A percentile compares a stretch with the other conserved stretches of the same genome.
Evolutionary conservation across 2,329 filamentous ascomycete genomes (phyloP).

Genomic region (Alternaria triticina): DNA sequence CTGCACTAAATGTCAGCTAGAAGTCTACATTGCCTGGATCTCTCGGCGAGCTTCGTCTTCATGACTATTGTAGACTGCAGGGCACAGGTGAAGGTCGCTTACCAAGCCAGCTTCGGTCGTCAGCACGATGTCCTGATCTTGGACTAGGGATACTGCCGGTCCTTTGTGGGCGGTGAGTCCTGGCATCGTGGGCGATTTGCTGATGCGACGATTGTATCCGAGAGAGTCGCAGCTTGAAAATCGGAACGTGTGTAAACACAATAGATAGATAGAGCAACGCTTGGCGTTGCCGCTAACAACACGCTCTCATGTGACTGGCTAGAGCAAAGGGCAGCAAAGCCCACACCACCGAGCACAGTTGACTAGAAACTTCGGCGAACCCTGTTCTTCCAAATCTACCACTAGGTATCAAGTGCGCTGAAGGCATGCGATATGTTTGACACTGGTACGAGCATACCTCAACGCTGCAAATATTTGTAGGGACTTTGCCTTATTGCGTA

Average conservation of each 20-base stretch:
- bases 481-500: neutral
- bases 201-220: neutral
- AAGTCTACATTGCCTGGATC: neutral
- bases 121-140: conserved; percentile 15
- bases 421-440: neutral
- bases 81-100: neutral
- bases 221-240: neutral
- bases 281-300: conserved; percentile 14
- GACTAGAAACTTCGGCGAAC: neutral
- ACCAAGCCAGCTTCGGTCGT: conserved; percentile 3
- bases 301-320: neutral
- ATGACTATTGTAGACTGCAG: too few species aligned
- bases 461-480: neutral
- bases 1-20: neutral
- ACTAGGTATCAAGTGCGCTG: neutral
- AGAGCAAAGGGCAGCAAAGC: neutral
- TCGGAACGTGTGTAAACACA: neutral
- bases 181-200: neutral
- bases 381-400: neutral
- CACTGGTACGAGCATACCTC: neutral
- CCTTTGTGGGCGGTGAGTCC: neutral
- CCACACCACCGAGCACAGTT: neutral
- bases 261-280: conserved; percentile 1
- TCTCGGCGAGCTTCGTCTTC: too few species aligned
- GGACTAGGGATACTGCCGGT: conserved; percentile 2